phyloP scores from a whole-genome alignment of 768 basidiomycete genomes.

The Phaeotremella skinneri region DNA sequence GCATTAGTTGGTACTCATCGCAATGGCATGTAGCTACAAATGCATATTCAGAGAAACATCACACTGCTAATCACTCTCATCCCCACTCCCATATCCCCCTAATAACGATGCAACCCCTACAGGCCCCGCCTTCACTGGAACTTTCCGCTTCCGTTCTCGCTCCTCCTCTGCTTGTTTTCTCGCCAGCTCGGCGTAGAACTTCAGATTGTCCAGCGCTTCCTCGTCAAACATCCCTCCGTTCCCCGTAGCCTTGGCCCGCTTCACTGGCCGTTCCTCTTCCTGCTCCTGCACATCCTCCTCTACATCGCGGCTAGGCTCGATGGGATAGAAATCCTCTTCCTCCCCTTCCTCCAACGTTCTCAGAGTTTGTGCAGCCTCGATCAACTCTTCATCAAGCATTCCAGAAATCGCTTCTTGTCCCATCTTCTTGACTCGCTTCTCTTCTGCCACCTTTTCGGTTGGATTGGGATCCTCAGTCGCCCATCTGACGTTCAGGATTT shows the following conservation, averaged over 20 bases:
- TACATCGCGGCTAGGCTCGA: constrained; percentile 47
- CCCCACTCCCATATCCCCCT: constrained; percentile 51
- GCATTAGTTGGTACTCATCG: too few species aligned
- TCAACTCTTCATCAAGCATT: constrained; percentile 80
- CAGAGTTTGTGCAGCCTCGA: constrained; percentile 82
- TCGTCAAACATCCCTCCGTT: constrained; percentile 65
- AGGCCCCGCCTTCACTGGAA: constrained; percentile 15
- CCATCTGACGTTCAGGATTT: constrained; percentile 95
- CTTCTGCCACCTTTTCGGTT: constrained; percentile 78
- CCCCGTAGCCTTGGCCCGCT: constrained; percentile 18
- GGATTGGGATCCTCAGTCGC: constrained; percentile 99
- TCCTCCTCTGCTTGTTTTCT: constrained; percentile 60
- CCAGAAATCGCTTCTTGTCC: constrained; percentile 79
- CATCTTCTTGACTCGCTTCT: constrained; percentile 73
- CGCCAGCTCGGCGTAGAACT: constrained; percentile 84
- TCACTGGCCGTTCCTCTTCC: constrained; percentile 33
- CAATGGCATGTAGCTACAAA: too few species aligned
- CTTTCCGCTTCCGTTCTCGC: constrained; percentile 20
- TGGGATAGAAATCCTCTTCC: constrained; percentile 48
- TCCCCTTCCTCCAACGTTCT: constrained; percentile 83
- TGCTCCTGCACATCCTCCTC: constrained; percentile 54
- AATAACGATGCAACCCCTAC: constrained; percentile 38
- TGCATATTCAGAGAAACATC: not conserved
- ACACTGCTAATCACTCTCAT: constrained; percentile 40
- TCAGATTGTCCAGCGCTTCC: constrained; percentile 84